Evolutionary conservation across 1,284 basidiomycete genomes (phyloP).

Genomic region (Sporisorium scitamineum): DNA sequence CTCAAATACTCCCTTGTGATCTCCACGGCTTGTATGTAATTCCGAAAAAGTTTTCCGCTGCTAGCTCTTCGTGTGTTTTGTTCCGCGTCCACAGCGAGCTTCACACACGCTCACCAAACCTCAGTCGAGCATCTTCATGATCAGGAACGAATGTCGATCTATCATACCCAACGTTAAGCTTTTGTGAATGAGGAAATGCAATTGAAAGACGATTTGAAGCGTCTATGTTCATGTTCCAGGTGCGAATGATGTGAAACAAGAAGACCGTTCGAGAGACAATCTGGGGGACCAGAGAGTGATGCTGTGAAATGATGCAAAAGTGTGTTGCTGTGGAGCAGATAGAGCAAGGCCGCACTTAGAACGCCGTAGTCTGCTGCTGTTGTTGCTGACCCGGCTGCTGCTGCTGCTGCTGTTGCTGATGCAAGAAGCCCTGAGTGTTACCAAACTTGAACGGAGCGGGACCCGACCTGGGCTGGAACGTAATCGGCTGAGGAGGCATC

Average conservation of each 20-base stretch:
- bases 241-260: no score
- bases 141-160: no score
- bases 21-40: slow-evolving; percentile 1
- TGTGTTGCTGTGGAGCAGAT: background rate
- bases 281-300: background rate
- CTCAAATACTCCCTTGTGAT: background rate
- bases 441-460: slow-evolving; percentile 48
- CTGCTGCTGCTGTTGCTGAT: slow-evolving; percentile 4
- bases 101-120: no score
- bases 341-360: slow-evolving; percentile 12
- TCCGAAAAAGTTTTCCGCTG: background rate
- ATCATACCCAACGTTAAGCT: no score
- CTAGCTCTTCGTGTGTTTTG: background rate
- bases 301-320: background rate
- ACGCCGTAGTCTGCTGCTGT: slow-evolving; percentile 8
- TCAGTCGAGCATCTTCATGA: no score
- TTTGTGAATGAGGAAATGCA: no score
- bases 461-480: slow-evolving; percentile 55
- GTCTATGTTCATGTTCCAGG: no score
- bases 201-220: no score
- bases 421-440: background rate
- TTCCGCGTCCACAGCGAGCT: background rate
- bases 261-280: no score
- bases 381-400: background rate
- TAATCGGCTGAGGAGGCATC: slow-evolving; percentile 62